phyloP scores from a whole-genome alignment of 345 rosid genomes.

The Eucalyptus virginea region DNA sequence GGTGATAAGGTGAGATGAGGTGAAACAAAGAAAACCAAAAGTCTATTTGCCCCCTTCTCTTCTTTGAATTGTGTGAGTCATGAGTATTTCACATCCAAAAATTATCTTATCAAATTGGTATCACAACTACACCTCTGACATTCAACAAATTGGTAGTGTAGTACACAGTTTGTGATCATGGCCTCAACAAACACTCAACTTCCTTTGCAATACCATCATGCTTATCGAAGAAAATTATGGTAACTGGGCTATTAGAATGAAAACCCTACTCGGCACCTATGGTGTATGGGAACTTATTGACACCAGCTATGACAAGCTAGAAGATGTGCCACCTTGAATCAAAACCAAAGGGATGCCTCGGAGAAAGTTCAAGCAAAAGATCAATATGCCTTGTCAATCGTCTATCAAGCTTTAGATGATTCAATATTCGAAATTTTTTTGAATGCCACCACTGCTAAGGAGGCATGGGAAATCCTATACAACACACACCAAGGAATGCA shows the following conservation, averaged over 20 bases:
- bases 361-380: not conserved
- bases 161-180: not conserved
- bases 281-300: not conserved
- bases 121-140: rapidly evolving
- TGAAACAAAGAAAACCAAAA: not conserved
- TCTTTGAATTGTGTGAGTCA: not conserved
- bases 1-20: not conserved
- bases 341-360: not conserved
- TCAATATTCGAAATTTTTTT: not conserved
- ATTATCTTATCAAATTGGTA: not conserved
- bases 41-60: not conserved
- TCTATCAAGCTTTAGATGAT: not conserved
- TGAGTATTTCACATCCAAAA: too few relatives aligned
- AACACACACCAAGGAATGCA: not conserved
- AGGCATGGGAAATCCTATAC: not conserved
- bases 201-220: not conserved
- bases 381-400: not conserved
- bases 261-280: rapidly evolving
- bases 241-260: not conserved
- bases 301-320: not conserved
- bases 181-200: not conserved
- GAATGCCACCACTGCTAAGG: not conserved
- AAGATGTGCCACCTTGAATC: not conserved
- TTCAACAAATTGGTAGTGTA: not conserved
- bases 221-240: not conserved